These are phyloP conservation scores for Dothidotthia symphoricarpi DNA, from an alignment of 2,329 filamentous ascomycete genomes.

Conservation along the genomic window DNA sequence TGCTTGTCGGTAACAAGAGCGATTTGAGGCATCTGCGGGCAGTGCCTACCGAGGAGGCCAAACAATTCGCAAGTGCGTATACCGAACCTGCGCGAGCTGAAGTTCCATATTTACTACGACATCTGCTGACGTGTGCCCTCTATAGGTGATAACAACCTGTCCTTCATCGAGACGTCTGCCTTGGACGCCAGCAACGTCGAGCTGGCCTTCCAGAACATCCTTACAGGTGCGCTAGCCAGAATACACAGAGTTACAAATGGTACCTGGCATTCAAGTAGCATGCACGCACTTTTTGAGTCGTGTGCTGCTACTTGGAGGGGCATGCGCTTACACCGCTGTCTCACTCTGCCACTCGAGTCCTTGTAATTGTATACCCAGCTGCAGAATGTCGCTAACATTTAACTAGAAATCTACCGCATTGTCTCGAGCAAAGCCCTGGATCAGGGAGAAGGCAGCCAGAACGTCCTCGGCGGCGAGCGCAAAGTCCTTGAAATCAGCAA, in stretches of 20 bases:
- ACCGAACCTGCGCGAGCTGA: conserved; percentile 14
- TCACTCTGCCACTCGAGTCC: conserved; percentile 6
- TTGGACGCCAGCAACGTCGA: conserved; percentile 99
- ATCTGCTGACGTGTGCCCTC: conserved; percentile 10
- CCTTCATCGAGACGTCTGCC: conserved; percentile 98
- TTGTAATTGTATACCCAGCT: not conserved
- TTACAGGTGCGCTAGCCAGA: conserved; percentile 74
- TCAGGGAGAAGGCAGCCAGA: conserved; percentile 77
- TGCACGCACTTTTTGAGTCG: conserved; percentile 1
- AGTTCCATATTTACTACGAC: not conserved
- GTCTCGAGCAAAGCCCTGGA: conserved; percentile 97
- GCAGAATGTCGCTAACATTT: conserved; percentile 5
- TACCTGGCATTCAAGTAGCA: not conserved
- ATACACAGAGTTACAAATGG: not conserved
- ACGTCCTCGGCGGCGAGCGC: conserved; percentile 70
- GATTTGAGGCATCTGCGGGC: conserved; percentile 98
- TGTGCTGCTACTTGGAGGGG: too few species aligned
- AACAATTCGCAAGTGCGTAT: conserved; percentile 86
- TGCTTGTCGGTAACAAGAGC: conserved; percentile 99
- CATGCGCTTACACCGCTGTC: conserved; percentile 9
- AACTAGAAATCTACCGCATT: conserved; percentile 94
- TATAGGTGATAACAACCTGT: conserved; percentile 92
- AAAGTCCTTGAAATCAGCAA: conserved; percentile 83
- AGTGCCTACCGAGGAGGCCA: conserved; percentile 96
- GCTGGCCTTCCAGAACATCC: conserved; percentile 98